Evolutionary conservation across 768 basidiomycete genomes (phyloP), one percentile per base, ranked within the genome.

Genomic region (Cystobasidium onofrii): DNA sequence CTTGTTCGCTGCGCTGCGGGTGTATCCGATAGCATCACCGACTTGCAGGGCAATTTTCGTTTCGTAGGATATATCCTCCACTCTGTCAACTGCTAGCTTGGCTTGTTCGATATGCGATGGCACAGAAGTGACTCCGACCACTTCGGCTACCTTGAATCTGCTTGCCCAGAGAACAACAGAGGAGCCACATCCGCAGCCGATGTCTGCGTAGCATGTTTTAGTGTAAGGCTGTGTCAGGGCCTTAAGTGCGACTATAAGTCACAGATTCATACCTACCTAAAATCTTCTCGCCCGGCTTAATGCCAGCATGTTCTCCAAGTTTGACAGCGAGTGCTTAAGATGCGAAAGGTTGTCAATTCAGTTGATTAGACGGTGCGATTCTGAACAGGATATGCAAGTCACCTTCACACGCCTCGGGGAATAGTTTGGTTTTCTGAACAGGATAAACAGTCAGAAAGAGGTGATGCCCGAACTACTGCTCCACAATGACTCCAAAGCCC

Each of bases 181-280:
- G 80, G 88, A 88, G 52, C 88, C 88, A 29, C 85, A 87, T 50
- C 87, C 88, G 77, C 87, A 85, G 17, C 88, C 88, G 23, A 88
- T 86, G 78, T 89, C 88, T 88, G 73, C 25, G 57, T 12, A 36
- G 34, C 33, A 12, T 73, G 43, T 39, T 39, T 39, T 6, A 39
- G 15, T 15, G 39, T 39, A 34, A 72, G 67, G 52, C 10, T 39
- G 44, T 18, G 29, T n/a, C n/a, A n/a, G n/a, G n/a, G n/a, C n/a
- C n/a, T n/a, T n/a, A n/a, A n/a, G n/a, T n/a, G n/a, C n/a, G n/a
- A n/a, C n/a, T n/a, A n/a, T n/a, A n/a, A n/a, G n/a, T n/a, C n/a
- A n/a, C n/a, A n/a, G n/a, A n/a, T n/a, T 41, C 50, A 4, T 17
- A 77, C 81, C 36, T 77, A 87, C 88, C 88, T 64, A 89, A 80